phyloP scores from a whole-genome alignment of 1,139 yeast genomes.

The Taphrina sp. region DNA sequence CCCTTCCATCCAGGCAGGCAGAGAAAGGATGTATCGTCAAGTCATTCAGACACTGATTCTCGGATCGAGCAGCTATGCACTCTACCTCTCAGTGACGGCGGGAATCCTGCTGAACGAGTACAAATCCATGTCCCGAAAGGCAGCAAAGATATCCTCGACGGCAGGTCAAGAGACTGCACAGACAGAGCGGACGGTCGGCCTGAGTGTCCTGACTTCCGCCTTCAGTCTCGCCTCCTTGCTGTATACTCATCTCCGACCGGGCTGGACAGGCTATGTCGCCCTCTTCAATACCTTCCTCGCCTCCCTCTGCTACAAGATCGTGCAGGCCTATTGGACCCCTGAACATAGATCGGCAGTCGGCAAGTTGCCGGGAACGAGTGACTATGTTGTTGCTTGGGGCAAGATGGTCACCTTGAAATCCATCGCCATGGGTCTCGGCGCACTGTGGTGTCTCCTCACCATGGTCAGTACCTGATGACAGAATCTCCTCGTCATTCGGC shows the following conservation, averaged over 20 bases:
- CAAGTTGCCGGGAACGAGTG: conserved; percentile 9
- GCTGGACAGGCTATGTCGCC: conserved; percentile 5
- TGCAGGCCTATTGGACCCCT: conserved; percentile 18
- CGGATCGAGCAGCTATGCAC: conserved; percentile 2
- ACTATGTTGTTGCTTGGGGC: conserved; percentile 13
- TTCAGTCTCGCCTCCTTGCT: not conserved
- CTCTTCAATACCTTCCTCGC: conserved; percentile 10
- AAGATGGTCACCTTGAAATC: conserved; percentile 2
- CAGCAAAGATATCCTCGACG: conserved; percentile 9
- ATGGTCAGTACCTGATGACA: no score
- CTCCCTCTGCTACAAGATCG: not conserved
- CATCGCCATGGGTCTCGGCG: conserved; percentile 2
- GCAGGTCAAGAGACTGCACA: not conserved
- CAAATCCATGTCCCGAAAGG: conserved; percentile 2
- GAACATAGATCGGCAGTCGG: not conserved
- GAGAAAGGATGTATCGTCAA: conserved; percentile 3
- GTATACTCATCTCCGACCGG: not conserved
- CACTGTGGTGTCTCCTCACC: conserved; percentile 8
- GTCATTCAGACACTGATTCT: not conserved
- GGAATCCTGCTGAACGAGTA: not conserved
- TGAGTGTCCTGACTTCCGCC: not conserved
- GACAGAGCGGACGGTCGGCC: conserved; percentile 14
- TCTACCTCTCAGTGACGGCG: conserved; percentile 2
- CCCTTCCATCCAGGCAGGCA: not conserved
- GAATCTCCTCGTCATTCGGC: no score